Conservation (phyloP, 176 grass and related monocot species). For the Carex parvula region DNA sequence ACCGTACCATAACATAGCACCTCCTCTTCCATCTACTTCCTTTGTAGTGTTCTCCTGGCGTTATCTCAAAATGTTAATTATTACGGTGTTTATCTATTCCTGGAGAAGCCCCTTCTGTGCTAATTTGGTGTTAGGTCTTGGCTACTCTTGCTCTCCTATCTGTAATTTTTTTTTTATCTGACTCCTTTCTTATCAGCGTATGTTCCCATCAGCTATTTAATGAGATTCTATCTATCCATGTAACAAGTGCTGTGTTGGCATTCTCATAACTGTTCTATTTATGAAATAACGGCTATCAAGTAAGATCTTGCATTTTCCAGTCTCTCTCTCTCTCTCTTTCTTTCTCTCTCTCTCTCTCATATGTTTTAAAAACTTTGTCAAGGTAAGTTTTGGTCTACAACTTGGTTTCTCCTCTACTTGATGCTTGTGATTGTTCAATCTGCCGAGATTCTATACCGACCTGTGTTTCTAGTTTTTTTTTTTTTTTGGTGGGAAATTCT, state of each 20-base stretch:
- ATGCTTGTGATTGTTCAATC: neutral
- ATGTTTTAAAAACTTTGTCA: neutral
- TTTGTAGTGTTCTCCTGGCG: neutral
- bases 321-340: neutral
- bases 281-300: neutral
- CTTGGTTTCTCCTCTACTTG: neutral
- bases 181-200: conserved; percentile 12
- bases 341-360: neutral
- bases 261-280: conserved; percentile 19
- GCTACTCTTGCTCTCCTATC: neutral
- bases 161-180: conserved; percentile 8
- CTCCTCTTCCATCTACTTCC: neutral
- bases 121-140: conserved; percentile 17
- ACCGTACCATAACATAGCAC: neutral
- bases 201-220: conserved; percentile 15
- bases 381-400: conserved; percentile 12
- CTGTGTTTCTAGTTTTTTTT: neutral
- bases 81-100: conserved; percentile 14
- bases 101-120: conserved; percentile 1
- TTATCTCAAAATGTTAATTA: neutral
- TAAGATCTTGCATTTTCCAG: neutral
- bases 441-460: neutral
- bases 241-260: neutral
- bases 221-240: conserved; percentile 14
- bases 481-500: neutral